Evolutionary conservation across 2,329 filamentous ascomycete genomes (phyloP).

Genomic region (Chlorencoelia australis): DNA sequence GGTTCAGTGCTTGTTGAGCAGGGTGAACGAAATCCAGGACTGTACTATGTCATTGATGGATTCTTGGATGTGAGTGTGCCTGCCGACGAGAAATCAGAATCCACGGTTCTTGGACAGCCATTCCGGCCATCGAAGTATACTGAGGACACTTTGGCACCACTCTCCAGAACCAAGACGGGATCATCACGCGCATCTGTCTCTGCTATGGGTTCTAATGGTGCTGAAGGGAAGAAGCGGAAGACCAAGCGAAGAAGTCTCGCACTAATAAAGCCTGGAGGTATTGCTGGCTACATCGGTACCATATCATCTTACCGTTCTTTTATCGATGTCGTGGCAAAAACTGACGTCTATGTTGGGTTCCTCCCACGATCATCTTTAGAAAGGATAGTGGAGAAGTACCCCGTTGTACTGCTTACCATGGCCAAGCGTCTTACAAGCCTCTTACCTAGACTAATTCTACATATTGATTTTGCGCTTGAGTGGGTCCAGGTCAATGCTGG

Average conservation of each 20-base stretch:
- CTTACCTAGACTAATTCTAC: constrained; percentile 78
- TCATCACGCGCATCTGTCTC: constrained; percentile 28
- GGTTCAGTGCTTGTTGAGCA: constrained; percentile 92
- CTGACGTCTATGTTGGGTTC: constrained; percentile 96
- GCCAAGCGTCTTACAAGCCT: constrained; percentile 88
- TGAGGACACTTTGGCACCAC: constrained; percentile 33
- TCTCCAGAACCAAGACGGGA: constrained; percentile 34
- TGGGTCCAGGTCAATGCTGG: constrained; percentile 96
- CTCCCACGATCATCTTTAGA: constrained; percentile 78
- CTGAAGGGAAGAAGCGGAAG: constrained; percentile 32
- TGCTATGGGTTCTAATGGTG: constrained; percentile 10
- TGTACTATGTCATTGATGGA: constrained; percentile 97
- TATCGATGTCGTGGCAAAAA: constrained; percentile 93
- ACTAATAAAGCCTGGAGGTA: constrained; percentile 84
- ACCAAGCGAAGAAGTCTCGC: constrained; percentile 62
- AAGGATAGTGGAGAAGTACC: constrained; percentile 84
- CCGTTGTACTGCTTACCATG: constrained; percentile 87
- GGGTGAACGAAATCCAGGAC: constrained; percentile 87
- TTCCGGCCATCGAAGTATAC: constrained; percentile 16
- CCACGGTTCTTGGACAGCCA: constrained; percentile 21
- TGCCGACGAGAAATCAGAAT: constrained; percentile 35
- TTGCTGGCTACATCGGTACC: constrained; percentile 89
- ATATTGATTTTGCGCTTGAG: constrained; percentile 96
- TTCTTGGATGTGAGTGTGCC: constrained; percentile 92
- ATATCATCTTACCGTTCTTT: constrained; percentile 94